Percentiles rank a stretch among this genome's conserved stretches.
These are phyloP conservation scores for Thuidium tamariscinum DNA, from an alignment of 225 moss, liverwort and hornwort species.

Conservation along the genomic window DNA sequence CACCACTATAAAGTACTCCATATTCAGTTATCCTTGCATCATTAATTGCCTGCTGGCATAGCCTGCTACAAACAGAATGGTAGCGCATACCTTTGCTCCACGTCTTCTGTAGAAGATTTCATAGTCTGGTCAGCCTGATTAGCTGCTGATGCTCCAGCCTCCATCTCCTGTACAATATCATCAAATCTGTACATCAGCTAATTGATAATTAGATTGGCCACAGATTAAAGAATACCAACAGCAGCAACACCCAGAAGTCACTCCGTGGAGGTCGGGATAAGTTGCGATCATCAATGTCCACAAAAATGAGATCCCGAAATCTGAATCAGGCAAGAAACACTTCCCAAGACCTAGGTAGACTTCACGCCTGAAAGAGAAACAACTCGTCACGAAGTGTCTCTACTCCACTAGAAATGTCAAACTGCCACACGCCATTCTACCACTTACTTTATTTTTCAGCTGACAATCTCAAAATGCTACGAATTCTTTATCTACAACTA, in stretches of 20 bases:
- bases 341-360: background rate
- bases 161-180: background rate
- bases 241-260: background rate
- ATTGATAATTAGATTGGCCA: background rate
- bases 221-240: background rate
- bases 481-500: background rate
- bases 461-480: background rate
- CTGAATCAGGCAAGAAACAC: background rate
- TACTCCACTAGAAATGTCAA: background rate
- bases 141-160: background rate
- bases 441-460: background rate
- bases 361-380: background rate
- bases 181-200: background rate
- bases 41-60: background rate
- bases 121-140: background rate
- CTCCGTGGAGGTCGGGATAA: background rate
- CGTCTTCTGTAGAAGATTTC: conserved; percentile 2
- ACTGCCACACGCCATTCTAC: background rate
- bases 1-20: background rate
- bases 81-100: conserved; percentile 9
- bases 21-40: background rate
- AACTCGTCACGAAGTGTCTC: background rate
- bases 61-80: background rate
- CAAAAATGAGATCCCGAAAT: background rate
- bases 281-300: background rate